These are phyloP conservation scores for Vigna nakashimae DNA, from an alignment of 306 rosid genomes.

Conservation along the genomic window DNA sequence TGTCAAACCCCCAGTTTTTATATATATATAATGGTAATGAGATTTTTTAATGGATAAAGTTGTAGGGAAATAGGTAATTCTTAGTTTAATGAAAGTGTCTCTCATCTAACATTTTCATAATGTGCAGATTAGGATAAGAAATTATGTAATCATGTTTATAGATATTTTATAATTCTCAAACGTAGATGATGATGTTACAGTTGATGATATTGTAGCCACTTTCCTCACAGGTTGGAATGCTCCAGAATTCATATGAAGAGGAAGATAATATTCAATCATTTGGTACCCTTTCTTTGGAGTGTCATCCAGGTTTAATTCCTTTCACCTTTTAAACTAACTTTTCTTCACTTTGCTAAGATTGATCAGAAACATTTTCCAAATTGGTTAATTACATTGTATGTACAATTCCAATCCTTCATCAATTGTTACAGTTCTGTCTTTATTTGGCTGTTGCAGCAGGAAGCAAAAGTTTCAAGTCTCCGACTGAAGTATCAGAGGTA, in stretches of 20 bases:
- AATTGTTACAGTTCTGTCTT: conserved; percentile 8
- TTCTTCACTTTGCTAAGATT: background rate
- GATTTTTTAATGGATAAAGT: too few species aligned
- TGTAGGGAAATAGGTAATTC: too few species aligned
- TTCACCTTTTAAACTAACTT: background rate
- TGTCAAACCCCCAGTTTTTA: conserved; percentile 8
- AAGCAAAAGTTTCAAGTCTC: conserved; percentile 18
- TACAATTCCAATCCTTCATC: conserved; percentile 23
- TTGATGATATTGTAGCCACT: background rate
- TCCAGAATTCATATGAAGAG: conserved; percentile 18
- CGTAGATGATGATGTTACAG: background rate
- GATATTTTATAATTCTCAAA: too few species aligned
- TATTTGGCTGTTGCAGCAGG: conserved; percentile 36
- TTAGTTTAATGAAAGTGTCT: too few species aligned
- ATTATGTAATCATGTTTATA: too few species aligned
- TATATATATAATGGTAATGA: background rate
- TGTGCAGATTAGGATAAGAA: too few species aligned
- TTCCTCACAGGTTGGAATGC: conserved; percentile 36
- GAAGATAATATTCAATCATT: conserved; percentile 32
- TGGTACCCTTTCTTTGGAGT: conserved; percentile 37
- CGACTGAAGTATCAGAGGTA: conserved; percentile 39
- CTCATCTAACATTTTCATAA: too few species aligned
- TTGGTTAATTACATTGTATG: background rate
- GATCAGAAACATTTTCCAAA: conserved; percentile 24
- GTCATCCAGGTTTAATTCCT: conserved; percentile 35